These are phyloP conservation scores for Phytophthora kernoviae DNA, from an alignment of 352 stramenopile genomes.

Conservation along the genomic window DNA sequence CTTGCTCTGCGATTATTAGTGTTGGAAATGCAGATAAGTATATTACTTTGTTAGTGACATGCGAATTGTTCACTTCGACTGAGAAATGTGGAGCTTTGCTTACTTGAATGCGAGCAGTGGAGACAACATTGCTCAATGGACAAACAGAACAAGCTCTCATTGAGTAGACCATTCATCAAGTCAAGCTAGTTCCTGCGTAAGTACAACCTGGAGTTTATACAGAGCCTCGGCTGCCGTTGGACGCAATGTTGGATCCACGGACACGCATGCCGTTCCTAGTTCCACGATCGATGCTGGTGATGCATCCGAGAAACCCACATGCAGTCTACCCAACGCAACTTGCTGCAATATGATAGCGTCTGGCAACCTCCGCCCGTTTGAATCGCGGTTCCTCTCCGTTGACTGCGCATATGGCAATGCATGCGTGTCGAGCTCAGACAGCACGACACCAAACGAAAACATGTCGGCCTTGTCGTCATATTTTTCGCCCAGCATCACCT, in stretches of 20 bases:
- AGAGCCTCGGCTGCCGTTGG: slow-evolving; percentile 19
- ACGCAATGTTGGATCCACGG: not conserved
- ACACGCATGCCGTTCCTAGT: slow-evolving; percentile 10
- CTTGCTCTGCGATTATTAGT: too few species aligned
- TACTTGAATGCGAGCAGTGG: too few species aligned
- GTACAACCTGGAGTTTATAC: not conserved
- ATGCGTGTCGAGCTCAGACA: slow-evolving; percentile 21
- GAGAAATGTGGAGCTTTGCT: too few species aligned
- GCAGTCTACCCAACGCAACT: slow-evolving; percentile 6
- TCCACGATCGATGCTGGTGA: not conserved
- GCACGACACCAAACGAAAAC: slow-evolving; percentile 26
- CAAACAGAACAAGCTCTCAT: not conserved
- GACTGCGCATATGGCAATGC: slow-evolving; percentile 10
- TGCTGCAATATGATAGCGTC: slow-evolving; percentile 22
- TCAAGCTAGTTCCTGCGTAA: not conserved
- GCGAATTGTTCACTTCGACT: too few species aligned
- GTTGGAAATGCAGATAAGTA: too few species aligned
- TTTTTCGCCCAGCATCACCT: slow-evolving; percentile 21
- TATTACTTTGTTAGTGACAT: too few species aligned
- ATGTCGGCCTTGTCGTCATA: slow-evolving; percentile 26
- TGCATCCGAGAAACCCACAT: slow-evolving; percentile 12
- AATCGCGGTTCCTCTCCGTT: slow-evolving; percentile 1
- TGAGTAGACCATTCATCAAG: not conserved
- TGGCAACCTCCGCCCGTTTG: slow-evolving; percentile 13
- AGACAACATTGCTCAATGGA: not conserved